Conservation (phyloP, 805 yeast genomes). For the Wickerhamiella azymoides region DNA sequence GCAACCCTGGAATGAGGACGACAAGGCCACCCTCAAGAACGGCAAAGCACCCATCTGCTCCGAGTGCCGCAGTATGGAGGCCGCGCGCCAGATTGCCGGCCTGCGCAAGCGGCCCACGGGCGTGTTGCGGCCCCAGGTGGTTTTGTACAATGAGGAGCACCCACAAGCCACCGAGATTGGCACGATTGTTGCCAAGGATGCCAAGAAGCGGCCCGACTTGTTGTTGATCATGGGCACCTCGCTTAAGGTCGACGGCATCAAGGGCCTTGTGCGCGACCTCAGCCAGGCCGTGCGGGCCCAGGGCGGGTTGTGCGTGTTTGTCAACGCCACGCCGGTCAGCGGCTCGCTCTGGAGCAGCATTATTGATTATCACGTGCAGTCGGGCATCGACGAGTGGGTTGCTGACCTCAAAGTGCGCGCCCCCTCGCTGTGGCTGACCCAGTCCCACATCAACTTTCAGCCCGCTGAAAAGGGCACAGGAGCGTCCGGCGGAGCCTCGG, state of each 20-base stretch:
- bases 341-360: slow-evolving; percentile 48
- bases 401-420: slow-evolving; percentile 35
- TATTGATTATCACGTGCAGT: slow-evolving; percentile 64
- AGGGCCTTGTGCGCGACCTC: slow-evolving; percentile 53
- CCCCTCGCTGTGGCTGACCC: slow-evolving; percentile 51
- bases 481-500: too few relatives aligned
- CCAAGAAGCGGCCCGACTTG: slow-evolving; percentile 50
- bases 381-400: slow-evolving; percentile 79
- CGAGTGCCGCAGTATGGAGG: slow-evolving; percentile 42
- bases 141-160: slow-evolving; percentile 87
- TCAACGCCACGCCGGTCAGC: slow-evolving; percentile 54
- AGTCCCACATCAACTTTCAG: slow-evolving; percentile 17
- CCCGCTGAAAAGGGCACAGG: neutral
- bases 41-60: slow-evolving; percentile 74
- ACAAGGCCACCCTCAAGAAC: slow-evolving; percentile 33
- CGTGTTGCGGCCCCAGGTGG: slow-evolving; percentile 72
- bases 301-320: slow-evolving; percentile 64
- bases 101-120: slow-evolving; percentile 71
- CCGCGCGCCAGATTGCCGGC: slow-evolving; percentile 48
- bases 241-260: slow-evolving; percentile 79
- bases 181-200: slow-evolving; percentile 50
- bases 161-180: slow-evolving; percentile 75
- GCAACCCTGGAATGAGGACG: slow-evolving; percentile 48
- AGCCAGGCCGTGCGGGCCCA: slow-evolving; percentile 60
- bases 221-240: slow-evolving; percentile 89